Evolutionary conservation across 345 rosid genomes (phyloP).

Genomic region (Moringa oleifera): DNA sequence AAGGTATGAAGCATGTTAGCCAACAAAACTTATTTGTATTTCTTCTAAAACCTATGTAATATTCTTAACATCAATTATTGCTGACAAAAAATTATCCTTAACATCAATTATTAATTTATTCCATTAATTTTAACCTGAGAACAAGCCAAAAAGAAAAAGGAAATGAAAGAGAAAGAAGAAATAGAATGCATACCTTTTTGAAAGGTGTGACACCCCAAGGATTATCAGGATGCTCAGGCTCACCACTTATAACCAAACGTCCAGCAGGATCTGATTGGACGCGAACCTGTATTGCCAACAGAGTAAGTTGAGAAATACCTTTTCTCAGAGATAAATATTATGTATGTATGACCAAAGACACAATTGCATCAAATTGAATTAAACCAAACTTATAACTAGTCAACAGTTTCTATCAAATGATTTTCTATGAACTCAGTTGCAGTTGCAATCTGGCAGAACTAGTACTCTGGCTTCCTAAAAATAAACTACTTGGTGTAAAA

Average conservation of each 20-base stretch:
- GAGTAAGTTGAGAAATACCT: conserved; percentile 5
- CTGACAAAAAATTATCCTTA: too few relatives aligned
- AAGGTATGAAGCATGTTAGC: too few relatives aligned
- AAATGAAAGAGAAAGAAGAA: not conserved
- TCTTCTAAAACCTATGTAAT: too few relatives aligned
- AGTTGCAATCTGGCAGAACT: too few relatives aligned
- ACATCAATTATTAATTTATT: too few relatives aligned
- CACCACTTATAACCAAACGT: conserved; percentile 58
- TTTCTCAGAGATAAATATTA: too few relatives aligned
- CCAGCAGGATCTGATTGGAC: conserved; percentile 82
- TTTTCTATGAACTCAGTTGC: too few relatives aligned
- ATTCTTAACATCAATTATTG: too few relatives aligned
- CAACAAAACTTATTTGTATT: too few relatives aligned
- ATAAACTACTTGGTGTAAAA: too few relatives aligned
- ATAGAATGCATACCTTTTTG: conserved; percentile 38
- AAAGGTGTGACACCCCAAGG: conserved; percentile 78
- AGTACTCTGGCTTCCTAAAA: too few relatives aligned
- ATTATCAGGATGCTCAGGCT: conserved; percentile 59
- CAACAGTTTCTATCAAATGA: not conserved
- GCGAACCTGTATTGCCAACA: conserved; percentile 43
- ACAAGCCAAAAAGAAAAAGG: too few relatives aligned
- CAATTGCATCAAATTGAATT: not conserved
- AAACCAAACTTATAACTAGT: not conserved
- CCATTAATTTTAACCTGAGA: not conserved
- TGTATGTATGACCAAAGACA: not conserved